Evolutionary conservation across 176 grass and related monocot genomes (phyloP).

Genomic region (Paspalum notatum): DNA sequence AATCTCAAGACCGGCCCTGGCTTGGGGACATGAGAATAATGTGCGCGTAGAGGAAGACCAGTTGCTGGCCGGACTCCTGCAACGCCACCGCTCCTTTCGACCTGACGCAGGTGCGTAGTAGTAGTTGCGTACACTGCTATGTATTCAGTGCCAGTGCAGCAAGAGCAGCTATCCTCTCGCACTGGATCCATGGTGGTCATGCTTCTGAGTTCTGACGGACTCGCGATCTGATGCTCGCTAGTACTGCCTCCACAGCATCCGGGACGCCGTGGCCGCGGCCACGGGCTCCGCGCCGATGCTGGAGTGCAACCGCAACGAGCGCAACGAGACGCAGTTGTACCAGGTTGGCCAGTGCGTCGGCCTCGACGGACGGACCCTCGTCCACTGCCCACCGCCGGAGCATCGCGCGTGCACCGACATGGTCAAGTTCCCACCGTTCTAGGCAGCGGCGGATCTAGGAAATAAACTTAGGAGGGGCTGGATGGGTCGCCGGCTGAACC

Average conservation of each 20-base stretch:
- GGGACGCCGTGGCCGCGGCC: constrained; percentile 31
- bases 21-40: too few species aligned
- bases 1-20: too few species aligned
- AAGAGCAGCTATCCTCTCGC: too few species aligned
- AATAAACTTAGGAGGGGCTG: too few species aligned
- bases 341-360: constrained; percentile 58
- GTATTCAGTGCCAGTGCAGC: too few species aligned
- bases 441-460: neutral
- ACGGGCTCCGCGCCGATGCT: constrained; percentile 45
- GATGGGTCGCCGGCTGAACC: too few species aligned
- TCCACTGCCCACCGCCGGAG: constrained; percentile 36
- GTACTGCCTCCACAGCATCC: constrained; percentile 39
- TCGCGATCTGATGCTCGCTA: neutral
- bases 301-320: constrained; percentile 46
- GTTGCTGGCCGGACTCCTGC: constrained; percentile 27
- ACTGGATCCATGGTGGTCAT: too few species aligned
- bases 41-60: too few species aligned
- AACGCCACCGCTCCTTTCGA: neutral
- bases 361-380: constrained; percentile 22
- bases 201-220: neutral
- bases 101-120: neutral
- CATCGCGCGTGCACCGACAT: constrained; percentile 7
- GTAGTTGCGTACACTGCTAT: too few species aligned
- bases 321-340: constrained; percentile 49
- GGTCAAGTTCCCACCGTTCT: constrained; percentile 62